These are phyloP conservation scores for Tausonia pullulans DNA, from an alignment of 1,284 basidiomycete genomes.

Conservation along the genomic window DNA sequence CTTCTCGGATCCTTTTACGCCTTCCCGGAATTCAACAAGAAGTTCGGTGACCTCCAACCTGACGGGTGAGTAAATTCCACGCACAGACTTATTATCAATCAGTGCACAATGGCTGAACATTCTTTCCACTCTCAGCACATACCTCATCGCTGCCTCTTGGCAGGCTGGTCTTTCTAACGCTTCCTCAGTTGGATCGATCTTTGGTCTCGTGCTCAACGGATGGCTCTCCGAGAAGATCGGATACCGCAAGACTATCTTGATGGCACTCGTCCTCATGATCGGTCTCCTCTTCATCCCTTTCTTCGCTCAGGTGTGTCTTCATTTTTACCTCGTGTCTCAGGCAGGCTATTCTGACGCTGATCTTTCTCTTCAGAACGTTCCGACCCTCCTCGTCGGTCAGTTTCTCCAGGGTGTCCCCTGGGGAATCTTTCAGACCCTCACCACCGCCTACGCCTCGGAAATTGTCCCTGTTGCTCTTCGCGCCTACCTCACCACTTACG, in stretches of 20 bases:
- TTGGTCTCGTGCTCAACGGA: constrained; percentile 37
- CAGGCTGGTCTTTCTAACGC: constrained; percentile 37
- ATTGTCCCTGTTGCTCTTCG: constrained; percentile 36
- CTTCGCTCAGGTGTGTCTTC: constrained; percentile 24
- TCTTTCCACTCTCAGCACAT: constrained; percentile 22
- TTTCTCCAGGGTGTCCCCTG: constrained; percentile 27
- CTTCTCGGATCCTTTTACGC: constrained; percentile 21
- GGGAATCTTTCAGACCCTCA: constrained; percentile 32
- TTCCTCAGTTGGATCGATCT: constrained; percentile 30
- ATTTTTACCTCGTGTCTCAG: no score
- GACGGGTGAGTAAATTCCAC: constrained; percentile 25
- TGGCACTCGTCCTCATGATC: constrained; percentile 25
- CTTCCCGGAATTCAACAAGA: constrained; percentile 23
- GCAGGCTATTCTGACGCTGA: no score
- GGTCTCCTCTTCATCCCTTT: constrained; percentile 34
- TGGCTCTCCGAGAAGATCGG: constrained; percentile 34
- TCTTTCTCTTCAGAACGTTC: constrained; percentile 12
- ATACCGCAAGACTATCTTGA: constrained; percentile 31
- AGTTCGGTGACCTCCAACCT: constrained; percentile 5
- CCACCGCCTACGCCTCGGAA: constrained; percentile 36
- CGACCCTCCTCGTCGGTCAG: constrained; percentile 32
- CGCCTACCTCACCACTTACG: constrained; percentile 33
- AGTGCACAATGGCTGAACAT: constrained; percentile 18
- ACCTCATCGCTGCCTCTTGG: constrained; percentile 38
- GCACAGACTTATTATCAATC: constrained; percentile 13